phyloP scores from a whole-genome alignment of 179 eudicot genomes.

The Corrigiola litoralis region DNA sequence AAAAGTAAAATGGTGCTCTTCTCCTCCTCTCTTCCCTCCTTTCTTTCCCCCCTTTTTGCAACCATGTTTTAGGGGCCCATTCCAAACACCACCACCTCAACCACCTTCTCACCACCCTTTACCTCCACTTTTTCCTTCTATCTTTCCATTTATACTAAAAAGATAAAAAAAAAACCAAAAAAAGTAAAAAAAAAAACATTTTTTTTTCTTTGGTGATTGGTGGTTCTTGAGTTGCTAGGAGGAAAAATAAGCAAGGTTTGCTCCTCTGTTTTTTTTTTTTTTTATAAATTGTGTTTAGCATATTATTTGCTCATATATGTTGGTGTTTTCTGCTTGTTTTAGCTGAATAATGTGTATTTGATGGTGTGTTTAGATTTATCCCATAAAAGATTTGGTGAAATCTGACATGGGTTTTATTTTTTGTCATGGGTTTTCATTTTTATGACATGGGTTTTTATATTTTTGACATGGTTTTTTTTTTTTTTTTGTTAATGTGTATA shows the following conservation, averaged over 20 bases:
- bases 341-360: neutral
- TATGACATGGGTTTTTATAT: neutral
- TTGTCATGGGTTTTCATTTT: neutral
- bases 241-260: conserved; percentile 12
- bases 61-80: neutral
- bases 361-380: conserved; percentile 14
- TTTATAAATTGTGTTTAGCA: neutral
- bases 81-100: conserved; percentile 2
- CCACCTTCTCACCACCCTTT: neutral
- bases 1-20: neutral
- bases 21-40: neutral
- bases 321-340: neutral
- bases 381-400: conserved; percentile 1
- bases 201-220: neutral
- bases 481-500: neutral
- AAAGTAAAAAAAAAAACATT: neutral
- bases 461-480: conserved; percentile 13
- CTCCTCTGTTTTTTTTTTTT: neutral
- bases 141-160: neutral
- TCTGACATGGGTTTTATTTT: neutral
- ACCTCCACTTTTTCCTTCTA: neutral
- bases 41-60: neutral
- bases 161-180: neutral
- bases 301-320: neutral
- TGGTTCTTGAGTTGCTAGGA: neutral